These are phyloP conservation scores for Lepidium didymum DNA, from an alignment of 345 rosid species.

Conservation along the genomic window DNA sequence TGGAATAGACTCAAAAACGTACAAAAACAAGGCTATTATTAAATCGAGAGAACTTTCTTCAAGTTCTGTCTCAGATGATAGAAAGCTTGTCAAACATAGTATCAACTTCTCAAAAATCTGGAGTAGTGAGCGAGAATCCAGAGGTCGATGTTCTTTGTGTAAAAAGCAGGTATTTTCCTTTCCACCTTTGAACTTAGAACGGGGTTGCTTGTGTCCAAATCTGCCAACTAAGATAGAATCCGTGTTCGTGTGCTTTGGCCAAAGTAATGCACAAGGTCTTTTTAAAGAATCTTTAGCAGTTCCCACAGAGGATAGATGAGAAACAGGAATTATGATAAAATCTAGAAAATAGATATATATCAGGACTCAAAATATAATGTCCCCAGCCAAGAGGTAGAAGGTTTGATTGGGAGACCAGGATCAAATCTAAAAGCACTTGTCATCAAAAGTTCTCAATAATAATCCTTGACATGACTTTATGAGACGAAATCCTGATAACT, in stretches of 20 bases:
- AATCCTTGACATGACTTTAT: neutral
- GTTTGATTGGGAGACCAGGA: neutral
- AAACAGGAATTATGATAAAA: neutral
- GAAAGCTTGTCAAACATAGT: conserved; percentile 61
- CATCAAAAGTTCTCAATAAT: neutral
- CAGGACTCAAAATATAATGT: neutral
- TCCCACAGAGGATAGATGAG: neutral
- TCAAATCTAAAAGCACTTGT: neutral
- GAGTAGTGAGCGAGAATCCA: conserved; percentile 74
- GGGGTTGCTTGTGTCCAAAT: neutral
- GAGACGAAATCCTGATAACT: neutral
- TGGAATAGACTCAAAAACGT: conserved; percentile 34
- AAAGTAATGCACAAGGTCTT: neutral
- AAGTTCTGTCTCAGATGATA: conserved; percentile 41
- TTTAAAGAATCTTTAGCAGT: neutral
- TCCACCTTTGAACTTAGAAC: neutral
- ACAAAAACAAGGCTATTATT: conserved; percentile 41
- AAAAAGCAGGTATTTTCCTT: conserved; percentile 57
- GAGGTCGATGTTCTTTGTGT: conserved; percentile 67
- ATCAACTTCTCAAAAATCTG: conserved; percentile 77
- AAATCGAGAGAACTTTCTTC: conserved; percentile 59
- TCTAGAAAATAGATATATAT: neutral
- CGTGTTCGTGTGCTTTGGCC: neutral
- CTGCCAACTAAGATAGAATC: neutral
- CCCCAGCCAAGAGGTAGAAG: neutral